A percentile compares a stretch with the other conserved stretches of the same genome.
These are phyloP conservation scores for Prunus padus DNA, from an alignment of 306 rosid species.

Conservation along the genomic window DNA sequence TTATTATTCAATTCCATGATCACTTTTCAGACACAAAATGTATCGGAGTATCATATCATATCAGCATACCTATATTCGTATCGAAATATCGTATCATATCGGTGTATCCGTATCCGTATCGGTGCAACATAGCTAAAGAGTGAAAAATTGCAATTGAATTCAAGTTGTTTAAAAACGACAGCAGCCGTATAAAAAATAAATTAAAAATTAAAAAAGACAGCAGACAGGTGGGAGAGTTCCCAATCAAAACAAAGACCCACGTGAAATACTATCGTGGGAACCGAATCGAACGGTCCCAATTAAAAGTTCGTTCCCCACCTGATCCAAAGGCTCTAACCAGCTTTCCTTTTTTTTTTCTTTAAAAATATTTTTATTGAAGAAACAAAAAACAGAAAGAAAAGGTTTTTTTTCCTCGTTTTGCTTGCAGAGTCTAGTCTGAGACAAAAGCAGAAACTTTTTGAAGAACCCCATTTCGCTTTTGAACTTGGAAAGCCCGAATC, in stretches of 20 bases:
- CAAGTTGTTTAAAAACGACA: no score
- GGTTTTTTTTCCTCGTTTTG: conserved; percentile 10
- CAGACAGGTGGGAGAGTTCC: not conserved
- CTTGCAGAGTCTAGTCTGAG: conserved; percentile 4
- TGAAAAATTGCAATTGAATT: no score
- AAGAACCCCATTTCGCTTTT: conserved; percentile 27
- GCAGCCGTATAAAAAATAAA: no score
- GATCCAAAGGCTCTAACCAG: conserved; percentile 39
- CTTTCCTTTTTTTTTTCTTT: not conserved
- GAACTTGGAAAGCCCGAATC: conserved; percentile 1
- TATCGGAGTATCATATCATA: no score
- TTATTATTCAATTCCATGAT: no score
- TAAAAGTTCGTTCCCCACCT: conserved; percentile 41
- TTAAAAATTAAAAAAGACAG: no score
- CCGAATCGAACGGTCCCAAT: conserved; percentile 41
- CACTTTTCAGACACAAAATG: no score
- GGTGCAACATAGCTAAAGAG: no score
- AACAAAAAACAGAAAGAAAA: not conserved
- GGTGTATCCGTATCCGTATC: no score
- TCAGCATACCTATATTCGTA: no score
- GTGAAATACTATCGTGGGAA: not conserved
- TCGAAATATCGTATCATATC: no score
- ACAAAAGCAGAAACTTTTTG: conserved; percentile 5
- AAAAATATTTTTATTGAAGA: conserved; percentile 16
- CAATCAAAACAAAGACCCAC: not conserved